Evolutionary conservation across 345 rosid genomes (phyloP), one percentile per base, ranked within the genome.

Genomic region (Populus simonii): DNA sequence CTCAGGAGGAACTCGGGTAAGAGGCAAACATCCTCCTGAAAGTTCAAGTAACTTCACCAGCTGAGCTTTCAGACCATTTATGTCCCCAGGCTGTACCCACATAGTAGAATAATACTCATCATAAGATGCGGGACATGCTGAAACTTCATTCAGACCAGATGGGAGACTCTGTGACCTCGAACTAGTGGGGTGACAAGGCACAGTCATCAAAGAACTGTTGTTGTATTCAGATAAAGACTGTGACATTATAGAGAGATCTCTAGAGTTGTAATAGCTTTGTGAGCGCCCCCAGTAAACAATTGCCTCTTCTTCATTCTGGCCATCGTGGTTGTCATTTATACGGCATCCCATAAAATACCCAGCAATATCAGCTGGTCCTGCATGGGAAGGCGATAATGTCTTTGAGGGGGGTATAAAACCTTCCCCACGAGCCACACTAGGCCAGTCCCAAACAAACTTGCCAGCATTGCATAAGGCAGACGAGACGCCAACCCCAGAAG

Each of bases 401-500:
- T 87, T 91, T 0, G 87, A 72, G 1, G 87, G 72, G 6, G 89
- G 93, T 29, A 90, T 89, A 83, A 90, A 96, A 17, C 99, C 99
- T 88, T 94, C 97, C 31, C 99, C 99, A 25, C 88, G 97, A 84
- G 92, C 97, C 83, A 96, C 92, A 71, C 97, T 92, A 22, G 89
- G 90, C 99, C 99, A 96, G 80, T 96, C 98, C 99, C 99, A 96
- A 35, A 96, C 97, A 77, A 89, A 96, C 76, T 83, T 94, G 75
- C 97, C 98, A 45, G 97, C 97, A 88, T 88, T 93, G 83, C 89
- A 74, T 72, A 96, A 88, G 53, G 98, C 99, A 0, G 98, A 87
- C 10, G 97, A 93, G 59, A 96, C 98, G 53, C 88, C 91, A 0
- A 88, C 93, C 31, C 96, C 87, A 68, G 95, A 88, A 61, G 99